Evolutionary conservation across 805 yeast species (phyloP).

Genomic region (Ogataea siamensis): DNA sequence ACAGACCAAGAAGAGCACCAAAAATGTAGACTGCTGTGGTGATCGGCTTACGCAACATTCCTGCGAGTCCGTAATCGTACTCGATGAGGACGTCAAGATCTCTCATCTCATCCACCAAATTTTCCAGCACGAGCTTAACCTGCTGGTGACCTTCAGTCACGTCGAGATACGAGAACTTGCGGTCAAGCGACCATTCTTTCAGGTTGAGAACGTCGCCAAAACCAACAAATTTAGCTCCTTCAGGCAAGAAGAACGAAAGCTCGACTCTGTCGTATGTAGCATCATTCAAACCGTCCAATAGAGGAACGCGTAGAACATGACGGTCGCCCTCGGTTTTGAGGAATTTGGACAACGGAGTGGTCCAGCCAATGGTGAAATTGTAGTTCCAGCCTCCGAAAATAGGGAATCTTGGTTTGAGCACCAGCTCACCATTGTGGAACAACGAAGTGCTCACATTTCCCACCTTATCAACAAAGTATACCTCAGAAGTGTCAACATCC

Average conservation of each 20-base stretch:
- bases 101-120: slow-evolving; percentile 68
- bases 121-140: slow-evolving; percentile 54
- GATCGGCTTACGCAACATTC: slow-evolving; percentile 62
- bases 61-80: slow-evolving; percentile 56
- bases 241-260: slow-evolving; percentile 75
- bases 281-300: slow-evolving; percentile 69
- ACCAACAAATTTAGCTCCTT: slow-evolving; percentile 65
- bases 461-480: slow-evolving; percentile 82
- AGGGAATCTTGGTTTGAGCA: slow-evolving; percentile 88
- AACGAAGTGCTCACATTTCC: slow-evolving; percentile 88
- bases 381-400: slow-evolving; percentile 94
- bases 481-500: slow-evolving; percentile 47
- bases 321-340: slow-evolving; percentile 47
- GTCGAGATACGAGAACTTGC: slow-evolving; percentile 61
- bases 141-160: slow-evolving; percentile 74
- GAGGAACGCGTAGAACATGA: slow-evolving; percentile 64
- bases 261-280: slow-evolving; percentile 60
- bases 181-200: slow-evolving; percentile 31
- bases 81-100: slow-evolving; percentile 54
- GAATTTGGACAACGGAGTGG: slow-evolving; percentile 52
- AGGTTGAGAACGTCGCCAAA: slow-evolving; percentile 55
- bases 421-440: slow-evolving; percentile 42
- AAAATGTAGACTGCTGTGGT: slow-evolving; percentile 62
- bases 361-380: slow-evolving; percentile 96
- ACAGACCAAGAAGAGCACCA: slow-evolving; percentile 55